Conservation (phyloP, 306 rosid genomes). For the Geum urbanum region DNA sequence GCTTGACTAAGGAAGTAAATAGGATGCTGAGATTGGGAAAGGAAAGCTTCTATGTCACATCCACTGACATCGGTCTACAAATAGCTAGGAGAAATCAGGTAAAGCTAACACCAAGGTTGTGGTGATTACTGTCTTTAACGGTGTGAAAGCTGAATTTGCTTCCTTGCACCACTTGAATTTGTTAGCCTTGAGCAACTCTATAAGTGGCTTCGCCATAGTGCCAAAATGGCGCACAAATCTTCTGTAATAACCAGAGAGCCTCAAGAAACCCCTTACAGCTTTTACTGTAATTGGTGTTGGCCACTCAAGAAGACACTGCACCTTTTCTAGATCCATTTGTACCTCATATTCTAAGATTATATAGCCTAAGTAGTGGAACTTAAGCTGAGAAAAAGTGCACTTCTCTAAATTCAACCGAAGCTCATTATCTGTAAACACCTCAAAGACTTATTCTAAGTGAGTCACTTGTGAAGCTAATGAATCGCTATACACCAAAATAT, state of each 20-base stretch:
- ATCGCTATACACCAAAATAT: too few species aligned
- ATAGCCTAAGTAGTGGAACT: background rate
- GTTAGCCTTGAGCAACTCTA: too few species aligned
- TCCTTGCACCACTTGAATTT: background rate
- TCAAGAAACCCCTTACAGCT: background rate
- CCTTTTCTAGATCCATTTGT: background rate
- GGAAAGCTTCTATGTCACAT: background rate
- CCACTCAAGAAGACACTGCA: background rate
- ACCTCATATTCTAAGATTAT: background rate
- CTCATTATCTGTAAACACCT: too few species aligned
- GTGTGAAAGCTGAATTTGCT: accelerated
- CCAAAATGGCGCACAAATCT: background rate
- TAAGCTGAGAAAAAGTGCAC: background rate
- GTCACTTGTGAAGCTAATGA: background rate
- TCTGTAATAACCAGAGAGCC: background rate
- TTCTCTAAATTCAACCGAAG: too few species aligned
- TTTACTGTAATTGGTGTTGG: background rate
- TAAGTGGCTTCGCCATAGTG: background rate
- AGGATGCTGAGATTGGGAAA: background rate
- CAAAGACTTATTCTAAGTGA: background rate
- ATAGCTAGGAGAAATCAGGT: background rate
- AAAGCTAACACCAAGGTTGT: background rate
- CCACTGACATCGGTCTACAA: background rate
- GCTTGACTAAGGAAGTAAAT: background rate
- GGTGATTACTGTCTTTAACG: too few species aligned